Evolutionary conservation across 2,329 filamentous ascomycete species (phyloP), one percentile per base, ranked within the genome.

Genomic region (Beauveria scarabaeidicola): DNA sequence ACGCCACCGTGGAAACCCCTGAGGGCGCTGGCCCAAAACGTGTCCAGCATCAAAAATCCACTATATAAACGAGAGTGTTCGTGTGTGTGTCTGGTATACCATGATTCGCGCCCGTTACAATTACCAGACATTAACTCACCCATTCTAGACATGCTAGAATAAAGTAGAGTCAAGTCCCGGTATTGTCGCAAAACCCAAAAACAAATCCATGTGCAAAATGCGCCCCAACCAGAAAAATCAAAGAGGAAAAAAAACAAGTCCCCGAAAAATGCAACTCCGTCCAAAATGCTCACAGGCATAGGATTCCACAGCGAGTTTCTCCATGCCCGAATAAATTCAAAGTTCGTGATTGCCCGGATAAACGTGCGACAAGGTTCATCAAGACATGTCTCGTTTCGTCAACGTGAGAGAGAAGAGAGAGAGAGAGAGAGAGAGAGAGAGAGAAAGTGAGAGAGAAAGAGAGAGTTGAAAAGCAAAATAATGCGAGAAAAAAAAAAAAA

Each of bases 331-430:
- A 46, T 58, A 41, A 41, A 41, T 25, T 52, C 48, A 53, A 60
- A 48, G 13, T 43, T 41, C 52, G 46, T 48, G 25, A 29, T 21
- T 15, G n/a, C 36, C 17, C 29, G 47, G 6, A 8, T 50, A 27
- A 41, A 38, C 50, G 36, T 60, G 40, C 36, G 48, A 56, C 25
- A 29, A 47, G 11, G 23, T 66, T 71, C 69, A 64, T 69, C 68
- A 72, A 70, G 64, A 69, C 67, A 69, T 64, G 64, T 71, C 64
- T 68, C 66, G 64, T 69, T 68, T 69, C 68, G 63, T 69, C 50
- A 65, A 58, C 32, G 50, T 29, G 55, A 61, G 38, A 10, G 21
- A 27, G 36, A 63, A 60, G 62, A 9, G 7, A n/a, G 27, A 27
- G 27, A 8, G 27, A 29, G 29, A 32, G 29, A 32, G 10, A 29